phyloP scores from a whole-genome alignment of 2,329 filamentous ascomycete genomes.

The Curvularia sp. region DNA sequence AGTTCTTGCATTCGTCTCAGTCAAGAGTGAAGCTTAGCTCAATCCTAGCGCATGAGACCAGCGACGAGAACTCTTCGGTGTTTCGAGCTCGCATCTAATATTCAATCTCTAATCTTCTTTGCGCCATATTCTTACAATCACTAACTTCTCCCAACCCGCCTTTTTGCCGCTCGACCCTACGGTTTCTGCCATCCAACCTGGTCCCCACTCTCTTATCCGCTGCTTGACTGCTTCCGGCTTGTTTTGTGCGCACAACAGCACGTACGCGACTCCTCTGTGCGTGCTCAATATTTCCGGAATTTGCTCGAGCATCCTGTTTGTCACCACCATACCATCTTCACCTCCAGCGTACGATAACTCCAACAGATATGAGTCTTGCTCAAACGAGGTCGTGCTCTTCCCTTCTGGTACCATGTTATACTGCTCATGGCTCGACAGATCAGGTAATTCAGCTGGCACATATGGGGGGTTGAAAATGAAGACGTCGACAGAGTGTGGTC shows the following conservation, averaged over 20 bases:
- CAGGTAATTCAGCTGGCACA: conserved; percentile 82
- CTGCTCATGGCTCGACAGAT: conserved; percentile 51
- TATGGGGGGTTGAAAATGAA: conserved; percentile 98
- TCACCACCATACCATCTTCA: conserved; percentile 90
- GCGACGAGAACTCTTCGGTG: neutral
- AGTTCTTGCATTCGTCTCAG: neutral
- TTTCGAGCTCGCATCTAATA: neutral
- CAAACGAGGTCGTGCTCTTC: conserved; percentile 60
- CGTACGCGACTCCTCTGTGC: conserved; percentile 78
- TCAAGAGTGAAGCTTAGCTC: conserved; percentile 30
- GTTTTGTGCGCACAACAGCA: conserved; percentile 91
- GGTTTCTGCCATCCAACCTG: conserved; percentile 74
- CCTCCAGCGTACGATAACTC: conserved; percentile 90
- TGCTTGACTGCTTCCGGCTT: conserved; percentile 76
- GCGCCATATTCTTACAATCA: conserved; percentile 86
- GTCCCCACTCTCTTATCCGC: conserved; percentile 64
- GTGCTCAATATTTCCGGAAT: conserved; percentile 70
- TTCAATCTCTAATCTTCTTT: conserved; percentile 10
- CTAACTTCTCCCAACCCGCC: conserved; percentile 93
- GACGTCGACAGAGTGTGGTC: conserved; percentile 71
- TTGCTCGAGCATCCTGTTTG: conserved; percentile 74
- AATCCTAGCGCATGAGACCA: conserved; percentile 3
- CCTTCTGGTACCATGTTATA: conserved; percentile 39
- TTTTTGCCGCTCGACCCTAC: conserved; percentile 84
- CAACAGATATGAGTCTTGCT: conserved; percentile 82